Conservation (phyloP, 768 basidiomycete genomes). For the Auricularia sp. region DNA sequence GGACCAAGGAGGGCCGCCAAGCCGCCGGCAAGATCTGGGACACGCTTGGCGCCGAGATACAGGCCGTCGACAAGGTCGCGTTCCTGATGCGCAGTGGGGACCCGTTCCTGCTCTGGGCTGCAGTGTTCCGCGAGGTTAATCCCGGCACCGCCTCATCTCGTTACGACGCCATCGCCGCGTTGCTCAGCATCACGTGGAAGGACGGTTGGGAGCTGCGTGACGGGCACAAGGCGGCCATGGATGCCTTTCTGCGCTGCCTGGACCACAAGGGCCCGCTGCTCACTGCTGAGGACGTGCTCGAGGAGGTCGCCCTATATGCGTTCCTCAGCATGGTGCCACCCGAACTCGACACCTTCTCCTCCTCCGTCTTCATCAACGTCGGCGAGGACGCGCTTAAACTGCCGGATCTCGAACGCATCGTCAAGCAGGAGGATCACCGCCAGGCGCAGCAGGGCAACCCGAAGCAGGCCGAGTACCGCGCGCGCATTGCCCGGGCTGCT, state of each 20-base stretch:
- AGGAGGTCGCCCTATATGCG: not conserved
- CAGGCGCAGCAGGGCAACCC: not conserved
- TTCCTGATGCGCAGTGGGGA: not conserved
- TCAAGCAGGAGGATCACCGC: not conserved
- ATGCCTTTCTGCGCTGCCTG: not conserved
- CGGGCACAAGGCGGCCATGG: not conserved
- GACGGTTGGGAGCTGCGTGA: not conserved
- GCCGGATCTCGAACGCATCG: not conserved
- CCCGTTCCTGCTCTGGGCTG: not conserved
- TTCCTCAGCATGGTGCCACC: not conserved
- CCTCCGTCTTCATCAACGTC: not conserved
- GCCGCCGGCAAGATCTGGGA: not conserved
- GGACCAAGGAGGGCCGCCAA: not conserved
- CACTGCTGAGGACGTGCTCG: not conserved
- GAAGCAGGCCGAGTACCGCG: not conserved
- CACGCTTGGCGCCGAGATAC: not conserved
- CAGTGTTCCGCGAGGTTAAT: not conserved
- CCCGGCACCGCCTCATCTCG: not conserved
- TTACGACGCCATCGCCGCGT: not conserved
- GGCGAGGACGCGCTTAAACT: not conserved
- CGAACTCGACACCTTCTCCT: not conserved
- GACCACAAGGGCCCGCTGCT: not conserved
- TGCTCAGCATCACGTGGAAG: not conserved
- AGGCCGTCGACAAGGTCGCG: not conserved
- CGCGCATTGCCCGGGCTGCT: not conserved